phyloP scores from a whole-genome alignment of 2,329 filamentous ascomycete species.

The Acrodontium crateriforme region DNA sequence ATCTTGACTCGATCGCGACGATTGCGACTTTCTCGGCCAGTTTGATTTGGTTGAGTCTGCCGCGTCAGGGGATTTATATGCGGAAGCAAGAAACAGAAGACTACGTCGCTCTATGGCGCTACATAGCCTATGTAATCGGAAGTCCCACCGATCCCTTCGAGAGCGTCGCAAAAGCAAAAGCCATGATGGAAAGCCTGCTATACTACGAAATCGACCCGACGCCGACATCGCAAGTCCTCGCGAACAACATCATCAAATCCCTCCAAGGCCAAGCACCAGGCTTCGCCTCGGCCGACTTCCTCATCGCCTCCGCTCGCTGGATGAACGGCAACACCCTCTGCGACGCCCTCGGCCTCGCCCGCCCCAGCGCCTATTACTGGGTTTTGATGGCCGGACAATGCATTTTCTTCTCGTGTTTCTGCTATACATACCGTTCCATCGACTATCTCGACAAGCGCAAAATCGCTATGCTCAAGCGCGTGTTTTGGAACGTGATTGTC shows the following conservation, averaged over 20 bases:
- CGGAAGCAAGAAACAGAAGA: constrained; percentile 48
- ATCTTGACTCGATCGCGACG: constrained; percentile 60
- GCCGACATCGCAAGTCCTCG: constrained; percentile 47
- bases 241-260: constrained; percentile 60
- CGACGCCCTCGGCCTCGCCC: constrained; percentile 44
- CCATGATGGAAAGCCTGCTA: constrained; percentile 54
- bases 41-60: constrained; percentile 54
- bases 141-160: constrained; percentile 44
- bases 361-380: constrained; percentile 44
- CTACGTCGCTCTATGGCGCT: constrained; percentile 64
- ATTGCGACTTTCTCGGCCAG: constrained; percentile 56
- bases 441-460: constrained; percentile 37
- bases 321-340: constrained; percentile 54
- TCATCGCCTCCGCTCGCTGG: constrained; percentile 54
- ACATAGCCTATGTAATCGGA: constrained; percentile 58
- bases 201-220: constrained; percentile 54
- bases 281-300: constrained; percentile 50
- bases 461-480: constrained; percentile 36
- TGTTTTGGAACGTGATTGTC: constrained; percentile 48
- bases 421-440: constrained; percentile 38
- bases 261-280: constrained; percentile 53
- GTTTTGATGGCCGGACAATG: constrained; percentile 51
- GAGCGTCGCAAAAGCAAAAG: constrained; percentile 41
- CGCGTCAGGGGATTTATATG: constrained; percentile 57
- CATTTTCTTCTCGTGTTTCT: constrained; percentile 46